Evolutionary conservation across 306 rosid genomes (phyloP).

Genomic region (Corylus americana): DNA sequence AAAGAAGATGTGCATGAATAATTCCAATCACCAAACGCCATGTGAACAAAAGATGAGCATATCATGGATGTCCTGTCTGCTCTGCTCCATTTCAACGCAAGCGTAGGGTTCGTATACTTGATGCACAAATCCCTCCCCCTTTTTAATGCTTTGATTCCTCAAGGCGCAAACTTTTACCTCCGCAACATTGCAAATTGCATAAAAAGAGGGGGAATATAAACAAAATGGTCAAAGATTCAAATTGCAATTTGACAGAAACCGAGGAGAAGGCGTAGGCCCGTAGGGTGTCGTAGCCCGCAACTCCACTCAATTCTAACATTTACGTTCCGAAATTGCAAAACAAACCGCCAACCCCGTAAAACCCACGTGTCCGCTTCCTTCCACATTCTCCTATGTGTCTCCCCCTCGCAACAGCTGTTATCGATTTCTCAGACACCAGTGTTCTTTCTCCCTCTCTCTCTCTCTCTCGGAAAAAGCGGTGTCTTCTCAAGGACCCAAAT

Average conservation of each 20-base stretch:
- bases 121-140: background rate
- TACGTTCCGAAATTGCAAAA: background rate
- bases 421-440: slow-evolving; percentile 38
- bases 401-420: slow-evolving; percentile 16
- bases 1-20: no score
- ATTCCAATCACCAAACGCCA: no score
- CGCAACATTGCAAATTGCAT: background rate
- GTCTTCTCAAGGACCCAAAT: slow-evolving; percentile 23
- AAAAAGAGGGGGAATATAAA: background rate
- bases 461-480: background rate
- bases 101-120: background rate
- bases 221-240: background rate
- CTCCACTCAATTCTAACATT: background rate
- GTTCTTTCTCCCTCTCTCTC: background rate
- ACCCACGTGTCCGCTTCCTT: slow-evolving; percentile 31
- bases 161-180: background rate
- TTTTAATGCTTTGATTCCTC: background rate
- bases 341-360: background rate
- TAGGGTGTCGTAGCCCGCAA: background rate
- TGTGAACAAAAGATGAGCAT: no score
- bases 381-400: slow-evolving; percentile 25
- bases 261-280: background rate
- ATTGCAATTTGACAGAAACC: background rate
- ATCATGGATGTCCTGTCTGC: no score
- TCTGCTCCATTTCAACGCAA: slow-evolving; percentile 1